phyloP scores from a whole-genome alignment of 2,329 filamentous ascomycete species.

The Ophioceras dolichostomum region DNA sequence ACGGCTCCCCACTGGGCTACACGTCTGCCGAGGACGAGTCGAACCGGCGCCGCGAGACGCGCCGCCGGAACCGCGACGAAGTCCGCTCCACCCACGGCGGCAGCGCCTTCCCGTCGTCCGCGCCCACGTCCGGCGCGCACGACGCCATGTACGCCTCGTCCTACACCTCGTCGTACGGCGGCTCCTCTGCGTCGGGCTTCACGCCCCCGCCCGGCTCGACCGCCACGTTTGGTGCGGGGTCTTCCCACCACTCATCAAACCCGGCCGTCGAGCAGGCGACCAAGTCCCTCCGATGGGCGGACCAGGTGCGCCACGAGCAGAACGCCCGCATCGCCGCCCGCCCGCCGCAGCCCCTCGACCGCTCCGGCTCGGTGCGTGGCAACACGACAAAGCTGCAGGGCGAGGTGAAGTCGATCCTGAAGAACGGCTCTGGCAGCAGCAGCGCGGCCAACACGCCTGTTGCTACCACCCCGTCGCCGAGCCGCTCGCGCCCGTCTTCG shows the following conservation, averaged over 20 bases:
- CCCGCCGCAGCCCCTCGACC: constrained; percentile 10
- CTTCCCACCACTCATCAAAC: constrained; percentile 3
- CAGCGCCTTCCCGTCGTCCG: constrained; percentile 8
- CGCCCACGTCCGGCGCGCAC: constrained; percentile 8
- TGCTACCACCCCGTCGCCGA: background rate
- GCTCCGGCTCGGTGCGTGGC: constrained; percentile 4
- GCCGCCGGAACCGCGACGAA: constrained; percentile 5
- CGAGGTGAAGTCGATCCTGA: constrained; percentile 18
- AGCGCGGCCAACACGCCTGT: constrained; percentile 1
- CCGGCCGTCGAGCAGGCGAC: constrained; percentile 6
- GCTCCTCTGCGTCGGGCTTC: constrained; percentile 1
- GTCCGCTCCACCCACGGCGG: constrained; percentile 6
- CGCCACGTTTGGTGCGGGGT: constrained; percentile 1
- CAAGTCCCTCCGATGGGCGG: constrained; percentile 17
- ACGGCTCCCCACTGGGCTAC: constrained; percentile 7
- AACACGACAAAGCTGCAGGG: constrained; percentile 6
- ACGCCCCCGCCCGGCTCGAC: constrained; percentile 1
- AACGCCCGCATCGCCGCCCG: constrained; percentile 18
- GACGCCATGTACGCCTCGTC: constrained; percentile 8
- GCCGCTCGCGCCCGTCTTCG: constrained; percentile 1
- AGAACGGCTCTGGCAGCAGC: constrained; percentile 9
- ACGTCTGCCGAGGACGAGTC: constrained; percentile 10
- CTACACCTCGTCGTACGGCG: constrained; percentile 5
- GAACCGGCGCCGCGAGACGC: constrained; percentile 8
- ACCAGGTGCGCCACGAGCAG: constrained; percentile 14